Base-by-base conservation (phyloP, 2,329 filamentous ascomycete species). In the Penicillium freii region DNA sequence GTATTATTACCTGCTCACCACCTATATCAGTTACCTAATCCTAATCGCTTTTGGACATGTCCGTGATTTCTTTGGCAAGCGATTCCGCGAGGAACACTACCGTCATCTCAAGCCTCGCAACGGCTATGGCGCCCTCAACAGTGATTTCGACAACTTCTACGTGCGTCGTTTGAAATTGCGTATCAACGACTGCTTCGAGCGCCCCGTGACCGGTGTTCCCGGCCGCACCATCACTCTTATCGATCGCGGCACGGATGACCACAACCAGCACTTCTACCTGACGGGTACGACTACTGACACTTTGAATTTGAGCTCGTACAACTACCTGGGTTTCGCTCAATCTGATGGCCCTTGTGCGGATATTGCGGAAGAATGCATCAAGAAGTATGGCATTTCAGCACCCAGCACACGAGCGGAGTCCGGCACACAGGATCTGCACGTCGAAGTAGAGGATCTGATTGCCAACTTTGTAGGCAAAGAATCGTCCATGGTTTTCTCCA, bases 81-180 rank as follows among this genome's bases (percentile, higher is more conserved):
- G 90, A 61, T 97, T 99, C 78, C 89, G 88, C 72, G 86, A 92
- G 74, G 86, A 90, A 72, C 89, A 91, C 69, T 97, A 97, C 77
- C 87, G 86, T 71, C 88, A 94, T 68, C 81, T 97, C 69, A 89
- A 89, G 72, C 84, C 88, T 38, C 84, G 86, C 64, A 91, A 96
- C 72, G 94, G 94, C 61, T 97, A 96, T 71, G 94, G 93, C 11
- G 92, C 94, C 2, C 82, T 99, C 63, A 97, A 97, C 76, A 95
- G 92, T 69, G 94, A 99, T 76, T 99, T 99, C 72, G 94, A 99
- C 80, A 97, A 93, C 76, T 99, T 99, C 76, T 99, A 99, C 77
- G 91, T 93, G 56, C 86, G 94, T 56, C 84, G 94, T 60, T 77
- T 99, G 71, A 97, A 99, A 82, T 84, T 92, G 80, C 87, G 94